Percentiles rank a stretch among this genome's conserved stretches.
These are phyloP conservation scores for Xylaria sp. DNA, from an alignment of 2,329 filamentous ascomycete species.

Conservation along the genomic window DNA sequence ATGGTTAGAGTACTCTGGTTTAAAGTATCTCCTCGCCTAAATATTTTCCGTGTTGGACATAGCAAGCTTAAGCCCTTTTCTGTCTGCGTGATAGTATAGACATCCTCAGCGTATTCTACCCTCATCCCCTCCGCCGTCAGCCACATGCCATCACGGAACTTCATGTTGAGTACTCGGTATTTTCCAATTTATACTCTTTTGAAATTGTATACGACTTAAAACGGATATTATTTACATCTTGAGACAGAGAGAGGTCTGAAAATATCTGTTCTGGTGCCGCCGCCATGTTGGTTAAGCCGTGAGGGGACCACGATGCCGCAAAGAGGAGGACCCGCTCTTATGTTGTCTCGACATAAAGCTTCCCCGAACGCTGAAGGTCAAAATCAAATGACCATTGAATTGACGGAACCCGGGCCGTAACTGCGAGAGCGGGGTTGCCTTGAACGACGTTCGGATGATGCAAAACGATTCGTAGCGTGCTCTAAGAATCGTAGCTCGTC, in stretches of 20 bases:
- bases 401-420: constrained; percentile 43
- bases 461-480: constrained; percentile 22
- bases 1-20: constrained; percentile 67
- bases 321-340: constrained; percentile 26
- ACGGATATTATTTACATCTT: constrained; percentile 3
- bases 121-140: constrained; percentile 68
- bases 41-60: constrained; percentile 68
- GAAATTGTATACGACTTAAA: neutral
- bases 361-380: constrained; percentile 27
- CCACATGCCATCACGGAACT: constrained; percentile 76
- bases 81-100: constrained; percentile 63
- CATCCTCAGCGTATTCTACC: constrained; percentile 74
- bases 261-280: constrained; percentile 17
- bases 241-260: constrained; percentile 1
- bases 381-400: constrained; percentile 19
- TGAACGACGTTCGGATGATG: constrained; percentile 10
- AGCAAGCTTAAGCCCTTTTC: constrained; percentile 64
- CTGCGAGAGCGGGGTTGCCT: constrained; percentile 36
- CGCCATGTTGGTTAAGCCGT: constrained; percentile 4
- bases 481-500: constrained; percentile 20
- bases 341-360: constrained; percentile 35
- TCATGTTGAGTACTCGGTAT: constrained; percentile 56
- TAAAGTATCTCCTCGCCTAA: constrained; percentile 64
- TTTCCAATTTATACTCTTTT: constrained; percentile 2
- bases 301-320: constrained; percentile 29